These are phyloP conservation scores for Metarhizium anisopliae DNA, from an alignment of 2,329 filamentous ascomycete genomes.

Conservation along the genomic window DNA sequence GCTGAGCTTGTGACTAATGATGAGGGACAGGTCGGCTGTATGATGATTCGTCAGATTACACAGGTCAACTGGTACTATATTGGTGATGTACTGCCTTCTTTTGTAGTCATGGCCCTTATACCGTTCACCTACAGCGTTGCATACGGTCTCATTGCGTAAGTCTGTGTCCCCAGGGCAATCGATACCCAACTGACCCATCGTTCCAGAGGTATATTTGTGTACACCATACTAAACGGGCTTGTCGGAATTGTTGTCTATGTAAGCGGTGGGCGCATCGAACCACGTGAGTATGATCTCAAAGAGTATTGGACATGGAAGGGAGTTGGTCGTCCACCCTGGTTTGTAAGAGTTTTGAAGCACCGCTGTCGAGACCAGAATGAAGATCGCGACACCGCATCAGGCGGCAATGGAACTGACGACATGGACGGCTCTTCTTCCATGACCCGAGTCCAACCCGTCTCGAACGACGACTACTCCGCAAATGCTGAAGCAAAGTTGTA, in stretches of 20 bases:
- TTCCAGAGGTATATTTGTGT: conserved; percentile 42
- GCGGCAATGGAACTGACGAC: not conserved
- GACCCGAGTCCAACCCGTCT: conserved; percentile 5
- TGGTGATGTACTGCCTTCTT: conserved; percentile 66
- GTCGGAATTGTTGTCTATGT: conserved; percentile 35
- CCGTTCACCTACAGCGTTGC: conserved; percentile 73
- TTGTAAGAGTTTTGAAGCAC: conserved; percentile 29
- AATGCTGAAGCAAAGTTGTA: not conserved
- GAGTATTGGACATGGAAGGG: conserved; percentile 48
- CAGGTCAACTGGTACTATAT: conserved; percentile 72
- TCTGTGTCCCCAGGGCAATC: conserved; percentile 7
- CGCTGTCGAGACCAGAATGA: not conserved
- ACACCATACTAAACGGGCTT: conserved; percentile 39
- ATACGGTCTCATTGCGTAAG: conserved; percentile 65
- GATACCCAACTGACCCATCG: not conserved
- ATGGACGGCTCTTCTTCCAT: conserved; percentile 1
- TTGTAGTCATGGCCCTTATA: conserved; percentile 66
- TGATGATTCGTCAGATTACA: conserved; percentile 69
- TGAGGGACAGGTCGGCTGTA: conserved; percentile 51
- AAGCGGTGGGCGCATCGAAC: conserved; percentile 34
- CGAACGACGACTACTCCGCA: conserved; percentile 6
- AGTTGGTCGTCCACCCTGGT: conserved; percentile 37
- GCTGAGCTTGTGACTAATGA: not conserved
- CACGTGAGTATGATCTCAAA: conserved; percentile 44
- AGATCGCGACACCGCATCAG: not conserved